These are phyloP conservation scores for Verticillium tricorpus DNA, from an alignment of 2,329 filamentous ascomycete species.

Conservation along the genomic window DNA sequence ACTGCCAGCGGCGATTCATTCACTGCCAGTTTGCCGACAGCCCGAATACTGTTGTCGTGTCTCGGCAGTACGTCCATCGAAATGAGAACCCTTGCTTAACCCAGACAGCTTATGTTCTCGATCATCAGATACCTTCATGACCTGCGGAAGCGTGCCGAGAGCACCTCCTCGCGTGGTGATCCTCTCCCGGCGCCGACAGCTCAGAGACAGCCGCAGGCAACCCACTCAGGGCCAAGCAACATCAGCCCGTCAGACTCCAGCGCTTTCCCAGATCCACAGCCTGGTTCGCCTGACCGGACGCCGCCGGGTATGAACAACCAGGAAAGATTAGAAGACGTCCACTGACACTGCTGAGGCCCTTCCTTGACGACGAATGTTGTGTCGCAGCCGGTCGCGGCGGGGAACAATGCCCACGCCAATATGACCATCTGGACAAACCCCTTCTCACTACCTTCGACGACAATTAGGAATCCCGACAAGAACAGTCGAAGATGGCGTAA, in stretches of 20 bases:
- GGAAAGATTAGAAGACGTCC: no score
- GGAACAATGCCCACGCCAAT: no score
- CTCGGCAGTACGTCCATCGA: background rate
- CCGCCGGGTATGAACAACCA: no score
- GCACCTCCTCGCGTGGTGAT: background rate
- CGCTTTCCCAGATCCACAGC: constrained; percentile 3
- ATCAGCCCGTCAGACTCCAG: constrained; percentile 7
- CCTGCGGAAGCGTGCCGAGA: background rate
- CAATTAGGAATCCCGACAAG: no score
- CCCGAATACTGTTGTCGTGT: constrained; percentile 22
- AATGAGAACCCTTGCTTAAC: background rate
- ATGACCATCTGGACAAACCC: no score
- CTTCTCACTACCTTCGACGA: no score
- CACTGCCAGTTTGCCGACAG: constrained; percentile 26
- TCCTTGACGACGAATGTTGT: no score
- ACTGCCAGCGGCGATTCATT: constrained; percentile 22
- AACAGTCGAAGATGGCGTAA: no score
- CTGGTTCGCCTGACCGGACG: no score
- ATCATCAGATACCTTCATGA: background rate
- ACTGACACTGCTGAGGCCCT: no score
- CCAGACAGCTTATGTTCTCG: background rate
- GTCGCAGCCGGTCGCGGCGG: no score
- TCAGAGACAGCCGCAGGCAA: constrained; percentile 8
- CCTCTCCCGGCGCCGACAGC: background rate
- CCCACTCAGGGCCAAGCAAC: constrained; percentile 6